Evolutionary conservation across 495 filamentous ascomycete genomes (phyloP), one percentile per base, ranked within the genome.

Genomic region (Penicillium turbatum): DNA sequence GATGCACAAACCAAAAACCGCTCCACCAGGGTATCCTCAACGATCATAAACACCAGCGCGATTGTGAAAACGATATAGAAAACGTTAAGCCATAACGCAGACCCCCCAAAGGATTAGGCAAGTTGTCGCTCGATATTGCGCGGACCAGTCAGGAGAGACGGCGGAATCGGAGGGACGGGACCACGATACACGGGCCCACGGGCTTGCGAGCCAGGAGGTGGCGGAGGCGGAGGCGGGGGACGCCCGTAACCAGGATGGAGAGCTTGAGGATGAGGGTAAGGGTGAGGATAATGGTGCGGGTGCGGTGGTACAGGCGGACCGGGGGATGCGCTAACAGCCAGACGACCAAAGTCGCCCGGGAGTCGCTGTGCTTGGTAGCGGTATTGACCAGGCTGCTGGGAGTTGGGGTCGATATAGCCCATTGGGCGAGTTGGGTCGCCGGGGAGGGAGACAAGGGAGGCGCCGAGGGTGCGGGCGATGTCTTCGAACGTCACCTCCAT

Each of bases 401-500:
- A 36, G 48, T 38, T 31, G 47, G 55, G 48, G 52, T 45, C 17
- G 35, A 50, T 34, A 53, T 62, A 72, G 17, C 62, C 55, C 31
- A 68, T 48, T 3, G 66, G 57, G 8, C 64, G 66, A 32, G 64
- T 55, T 10, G 69, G 66, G 30, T 62, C 56, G 27, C 69, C 71
- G 15, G 75, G 73, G 7, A 78, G 67, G 21, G 64, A 60, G 43
- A 78, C 66, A 13, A 63, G 58, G 12, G 65, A 67, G 27, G 75
- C 75, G 17, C 72, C 79, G 6, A 97, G 74, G 1, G 85, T 88
- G 38, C 84, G 82, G 16, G 83, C 82, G 53, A 97, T 96, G 62
- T 97, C 92, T 34, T 85, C 79, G 13, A 97, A 76, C 16, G 95
- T 71, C 6, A 96, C 79, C 48, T 97, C 88, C 92, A 97, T 97